Conservation (phyloP, 2,329 filamentous ascomycete genomes). For the Fusarium sarcochroum region DNA sequence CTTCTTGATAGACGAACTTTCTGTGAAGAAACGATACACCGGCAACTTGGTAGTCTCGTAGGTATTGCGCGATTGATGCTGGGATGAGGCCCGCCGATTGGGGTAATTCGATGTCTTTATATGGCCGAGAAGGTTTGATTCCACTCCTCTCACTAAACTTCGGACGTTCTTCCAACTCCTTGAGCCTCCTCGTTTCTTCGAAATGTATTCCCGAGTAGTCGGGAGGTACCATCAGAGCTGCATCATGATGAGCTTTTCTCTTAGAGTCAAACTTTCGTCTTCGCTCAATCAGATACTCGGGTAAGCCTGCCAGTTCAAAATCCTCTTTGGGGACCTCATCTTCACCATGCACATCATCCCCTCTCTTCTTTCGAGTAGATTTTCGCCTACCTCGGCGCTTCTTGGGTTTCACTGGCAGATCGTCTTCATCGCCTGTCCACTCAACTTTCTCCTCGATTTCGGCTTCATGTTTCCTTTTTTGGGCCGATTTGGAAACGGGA, state of each 20-base stretch:
- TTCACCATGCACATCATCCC: conserved; percentile 47
- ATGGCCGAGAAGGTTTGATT: conserved; percentile 76
- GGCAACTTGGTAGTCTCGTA: conserved; percentile 91
- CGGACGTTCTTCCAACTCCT: conserved; percentile 75
- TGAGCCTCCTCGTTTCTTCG: conserved; percentile 57
- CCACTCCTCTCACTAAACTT: conserved; percentile 69
- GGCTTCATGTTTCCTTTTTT: conserved; percentile 57
- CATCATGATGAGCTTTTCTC: conserved; percentile 71
- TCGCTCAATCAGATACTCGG: conserved; percentile 79
- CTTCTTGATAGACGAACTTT: conserved; percentile 90
- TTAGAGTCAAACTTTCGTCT: conserved; percentile 76
- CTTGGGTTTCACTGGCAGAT: conserved; percentile 70
- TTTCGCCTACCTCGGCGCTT: conserved; percentile 51
- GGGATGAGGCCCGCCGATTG: conserved; percentile 87
- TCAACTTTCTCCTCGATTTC: conserved; percentile 60
- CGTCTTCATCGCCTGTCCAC: conserved; percentile 73
- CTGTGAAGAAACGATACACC: conserved; percentile 89
- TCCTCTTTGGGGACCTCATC: conserved; percentile 58
- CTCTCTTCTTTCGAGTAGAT: conserved; percentile 49
- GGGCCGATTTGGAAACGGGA: conserved; percentile 20
- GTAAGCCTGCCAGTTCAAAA: conserved; percentile 59
- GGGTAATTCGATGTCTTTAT: conserved; percentile 81
- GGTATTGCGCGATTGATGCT: conserved; percentile 88
- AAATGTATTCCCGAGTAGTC: conserved; percentile 82
- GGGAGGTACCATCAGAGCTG: conserved; percentile 82